Percentiles rank a stretch among this genome's conserved stretches.
These are phyloP conservation scores for Termitomyces sp. DNA, from an alignment of 768 basidiomycete genomes.

Conservation along the genomic window DNA sequence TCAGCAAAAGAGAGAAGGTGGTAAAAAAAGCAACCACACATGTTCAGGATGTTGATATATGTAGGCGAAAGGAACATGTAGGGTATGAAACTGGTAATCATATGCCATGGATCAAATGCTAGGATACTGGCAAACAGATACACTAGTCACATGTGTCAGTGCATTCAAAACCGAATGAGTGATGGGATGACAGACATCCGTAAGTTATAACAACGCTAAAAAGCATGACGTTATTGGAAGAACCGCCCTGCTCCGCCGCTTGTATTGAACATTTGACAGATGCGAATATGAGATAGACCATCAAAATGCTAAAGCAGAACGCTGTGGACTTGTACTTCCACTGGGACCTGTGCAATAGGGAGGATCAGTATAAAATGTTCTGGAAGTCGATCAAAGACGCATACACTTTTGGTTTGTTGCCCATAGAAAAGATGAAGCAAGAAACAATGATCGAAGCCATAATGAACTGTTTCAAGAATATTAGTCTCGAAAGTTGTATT, in stretches of 20 bases:
- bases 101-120: conserved; percentile 94
- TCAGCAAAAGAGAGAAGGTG: conserved; percentile 3
- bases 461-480: conserved; percentile 46
- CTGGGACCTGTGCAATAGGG: conserved; percentile 41
- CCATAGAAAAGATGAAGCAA: conserved; percentile 93
- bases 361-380: neutral
- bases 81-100: conserved; percentile 85
- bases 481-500: neutral
- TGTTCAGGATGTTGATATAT: conserved; percentile 71
- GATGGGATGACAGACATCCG: conserved; percentile 44
- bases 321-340: conserved; percentile 85
- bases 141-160: conserved; percentile 32
- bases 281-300: conserved; percentile 78
- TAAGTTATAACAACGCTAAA: conserved; percentile 85
- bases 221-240: conserved; percentile 68
- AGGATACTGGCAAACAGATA: conserved; percentile 75
- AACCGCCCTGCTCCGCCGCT: conserved; percentile 61
- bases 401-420: conserved; percentile 85
- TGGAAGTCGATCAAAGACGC: conserved; percentile 10
- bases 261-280: conserved; percentile 78
- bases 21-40: conserved; percentile 39
- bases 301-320: conserved; percentile 67
- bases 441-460: conserved; percentile 84
- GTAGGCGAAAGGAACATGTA: conserved; percentile 85
- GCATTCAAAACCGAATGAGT: neutral